These are phyloP conservation scores for Penicillium sp. DNA, from an alignment of 2,329 filamentous ascomycete genomes.

Conservation along the genomic window DNA sequence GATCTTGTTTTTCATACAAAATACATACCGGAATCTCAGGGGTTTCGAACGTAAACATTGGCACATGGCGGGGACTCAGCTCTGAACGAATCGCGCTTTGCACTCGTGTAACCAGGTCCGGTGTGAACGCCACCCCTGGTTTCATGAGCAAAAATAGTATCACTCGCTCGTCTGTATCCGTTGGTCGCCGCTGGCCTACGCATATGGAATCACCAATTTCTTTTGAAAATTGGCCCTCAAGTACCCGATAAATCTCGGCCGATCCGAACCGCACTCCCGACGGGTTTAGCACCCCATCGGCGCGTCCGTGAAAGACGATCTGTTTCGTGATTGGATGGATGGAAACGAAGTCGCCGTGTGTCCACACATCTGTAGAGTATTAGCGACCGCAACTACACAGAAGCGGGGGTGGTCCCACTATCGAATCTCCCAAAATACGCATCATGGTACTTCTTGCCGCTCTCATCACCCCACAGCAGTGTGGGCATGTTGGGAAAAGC, in stretches of 20 bases:
- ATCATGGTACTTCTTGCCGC: conserved; percentile 53
- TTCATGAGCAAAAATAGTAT: conserved; percentile 61
- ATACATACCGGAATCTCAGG: conserved; percentile 64
- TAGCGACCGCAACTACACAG: background rate
- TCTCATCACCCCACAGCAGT: conserved; percentile 56
- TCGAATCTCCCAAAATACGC: conserved; percentile 27
- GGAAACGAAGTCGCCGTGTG: conserved; percentile 76
- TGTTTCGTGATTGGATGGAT: conserved; percentile 66
- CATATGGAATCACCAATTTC: conserved; percentile 69
- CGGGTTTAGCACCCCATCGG: conserved; percentile 77
- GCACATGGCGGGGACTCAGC: conserved; percentile 72
- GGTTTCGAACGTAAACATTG: conserved; percentile 73
- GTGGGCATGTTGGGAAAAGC: conserved; percentile 76
- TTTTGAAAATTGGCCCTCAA: conserved; percentile 49
- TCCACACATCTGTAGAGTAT: conserved; percentile 61
- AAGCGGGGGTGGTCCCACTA: conserved; percentile 4
- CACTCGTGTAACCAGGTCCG: conserved; percentile 51
- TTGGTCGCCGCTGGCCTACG: conserved; percentile 68
- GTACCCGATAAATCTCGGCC: conserved; percentile 73
- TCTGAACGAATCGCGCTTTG: conserved; percentile 64
- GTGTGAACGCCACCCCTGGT: conserved; percentile 22
- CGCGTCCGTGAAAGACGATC: conserved; percentile 32
- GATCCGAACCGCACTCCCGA: conserved; percentile 76
- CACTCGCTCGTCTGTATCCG: conserved; percentile 57
- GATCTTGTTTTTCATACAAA: conserved; percentile 47